Base-by-base conservation (phyloP, 495 filamentous ascomycete genomes). In the Daldinia caldariorum region DNA sequence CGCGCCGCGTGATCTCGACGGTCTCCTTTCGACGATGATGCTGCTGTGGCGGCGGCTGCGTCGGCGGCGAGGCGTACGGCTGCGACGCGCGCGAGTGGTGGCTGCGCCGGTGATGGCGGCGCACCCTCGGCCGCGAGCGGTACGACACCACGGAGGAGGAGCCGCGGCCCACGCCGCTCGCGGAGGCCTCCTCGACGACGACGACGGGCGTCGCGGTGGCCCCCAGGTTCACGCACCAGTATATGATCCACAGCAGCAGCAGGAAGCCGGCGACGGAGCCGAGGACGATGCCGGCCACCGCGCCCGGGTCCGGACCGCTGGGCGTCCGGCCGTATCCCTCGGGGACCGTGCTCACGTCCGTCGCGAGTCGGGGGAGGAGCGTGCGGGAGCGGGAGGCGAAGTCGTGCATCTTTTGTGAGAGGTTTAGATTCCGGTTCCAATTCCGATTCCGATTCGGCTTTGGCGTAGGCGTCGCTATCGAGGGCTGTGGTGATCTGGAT, bases 231-330 rank as follows among this genome's bases (percentile, higher is more conserved):
- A 92, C 79, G 62, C 85, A 88, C 22, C 86, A 86, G 79, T 91
- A 94, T 72, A 96, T 76, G 0, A 95, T 83, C 82, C 88, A 93
- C 38, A 95, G 82, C 34, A 94, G 60, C 2, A 97, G 82, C 14
- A 94, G 73, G 81, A 97, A 94, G 60, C 90, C 93, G n/a, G 82
- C 86, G n/a, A 97, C 89, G 53, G 87, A 85, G 69, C 94, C 94
- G 35, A 97, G 86, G 26, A 93, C 88, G 58, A 96, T 94, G 66
- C 93, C 94, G 13, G 84, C 92, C n/a, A 97, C 86, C 18, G 88
- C 86, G 38, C 93, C 94, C 0, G 94, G 84, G 4, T 82, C 22
- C 0, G 90, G 92, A 10, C 89, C 85, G 55, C 76, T 72, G 74
- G 87, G 76, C 18, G 88, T 81, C 54, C 83, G 79, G 31, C 86